phyloP scores from a whole-genome alignment of 768 basidiomycete genomes.

The Psilocybe sp. region DNA sequence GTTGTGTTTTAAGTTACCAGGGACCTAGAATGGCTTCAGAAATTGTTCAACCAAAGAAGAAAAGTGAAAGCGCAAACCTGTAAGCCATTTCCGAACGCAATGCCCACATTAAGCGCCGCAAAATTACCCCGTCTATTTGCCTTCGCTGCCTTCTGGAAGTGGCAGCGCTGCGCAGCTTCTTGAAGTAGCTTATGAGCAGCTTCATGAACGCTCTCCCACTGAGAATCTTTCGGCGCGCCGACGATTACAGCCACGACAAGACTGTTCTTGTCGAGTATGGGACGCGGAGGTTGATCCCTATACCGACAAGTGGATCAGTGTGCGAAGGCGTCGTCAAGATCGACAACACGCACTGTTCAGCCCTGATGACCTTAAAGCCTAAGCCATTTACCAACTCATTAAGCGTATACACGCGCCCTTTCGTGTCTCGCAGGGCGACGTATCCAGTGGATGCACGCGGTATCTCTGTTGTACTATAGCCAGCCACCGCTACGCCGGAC shows the following conservation, averaged over 20 bases:
- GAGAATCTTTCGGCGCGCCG: neutral
- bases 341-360: conserved; percentile 5
- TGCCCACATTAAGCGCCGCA: conserved; percentile 3
- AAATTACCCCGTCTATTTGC: conserved; percentile 6
- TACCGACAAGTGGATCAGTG: neutral
- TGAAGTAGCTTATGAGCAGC: neutral
- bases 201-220: neutral
- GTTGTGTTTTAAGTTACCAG: conserved; percentile 5
- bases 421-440: too few relatives aligned
- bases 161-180: neutral
- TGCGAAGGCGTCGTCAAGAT: neutral
- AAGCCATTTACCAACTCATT: too few relatives aligned
- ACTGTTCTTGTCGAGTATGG: conserved; percentile 1
- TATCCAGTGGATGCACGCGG: too few relatives aligned
- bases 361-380: neutral
- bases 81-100: conserved; percentile 8
- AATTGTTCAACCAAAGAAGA: neutral
- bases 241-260: conserved; percentile 3
- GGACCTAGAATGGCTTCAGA: neutral
- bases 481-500: too few relatives aligned
- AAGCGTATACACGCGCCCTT: too few relatives aligned
- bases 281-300: neutral
- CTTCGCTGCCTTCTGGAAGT: neutral
- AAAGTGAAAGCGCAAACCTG: neutral
- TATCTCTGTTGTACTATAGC: too few relatives aligned